Evolutionary conservation across 1,284 basidiomycete species (phyloP), one percentile per base, ranked within the genome.

Genomic region (Anthracocystis walkeri): DNA sequence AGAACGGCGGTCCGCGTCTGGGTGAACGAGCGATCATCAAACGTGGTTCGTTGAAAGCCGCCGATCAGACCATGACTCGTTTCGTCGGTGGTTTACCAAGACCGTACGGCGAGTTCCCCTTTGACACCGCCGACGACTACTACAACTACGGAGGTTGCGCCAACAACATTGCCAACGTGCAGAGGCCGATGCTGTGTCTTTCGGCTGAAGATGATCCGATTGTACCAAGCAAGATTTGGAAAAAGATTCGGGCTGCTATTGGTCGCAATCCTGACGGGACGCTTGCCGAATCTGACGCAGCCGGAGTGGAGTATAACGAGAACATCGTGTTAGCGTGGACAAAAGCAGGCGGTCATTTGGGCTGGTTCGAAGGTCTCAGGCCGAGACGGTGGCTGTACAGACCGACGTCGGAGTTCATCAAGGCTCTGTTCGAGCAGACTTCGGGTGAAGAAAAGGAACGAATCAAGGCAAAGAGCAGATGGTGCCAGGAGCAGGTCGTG

Each of bases 171-270:
- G 33, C 35, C 14, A 48, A 75, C 14, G 78, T 86, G 29, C 54
- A 73, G 27, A 70, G 85, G 1, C 86, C 86, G 0, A 59, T 92
- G 81, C 88, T 99, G 8, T 90, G 92, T 10, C 89, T 99, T 77
- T 96, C 94, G 82, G 90, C 96, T 1, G 89, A 90, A 42, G 95
- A 99, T 85, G 96, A 99, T 86, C 97, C 97, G 2, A 87, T 90
- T 52, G 90, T 98, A 25, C 91, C 87, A 0, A 46, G 49, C 40
- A 49, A 53, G 62, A 66, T 68, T 42, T 78, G 68, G 56, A 20
- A 40, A 2, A 68, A 67, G 41, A 69, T 82, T 12, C 44, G 70
- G 8, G 60, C 65, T 27, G 62, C 63, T 7, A 80, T 82, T 25
- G 81, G 79, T 2, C 44, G 65, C 12, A 56, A 78, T 5, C 27